These are phyloP conservation scores for Prunella vulgaris DNA, from an alignment of 257 asterid species.

Conservation along the genomic window DNA sequence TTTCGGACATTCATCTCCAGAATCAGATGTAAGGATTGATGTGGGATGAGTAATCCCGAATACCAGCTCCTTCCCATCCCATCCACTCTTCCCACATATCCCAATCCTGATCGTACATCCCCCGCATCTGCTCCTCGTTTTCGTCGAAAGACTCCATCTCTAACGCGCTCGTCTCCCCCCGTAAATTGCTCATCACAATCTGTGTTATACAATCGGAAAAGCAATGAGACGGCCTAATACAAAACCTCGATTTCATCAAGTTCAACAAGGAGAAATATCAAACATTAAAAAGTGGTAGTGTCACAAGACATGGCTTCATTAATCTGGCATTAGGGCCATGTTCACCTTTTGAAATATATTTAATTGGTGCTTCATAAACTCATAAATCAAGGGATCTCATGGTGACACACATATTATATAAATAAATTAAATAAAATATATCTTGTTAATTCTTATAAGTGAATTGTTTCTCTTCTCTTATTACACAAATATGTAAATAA, in stretches of 20 bases:
- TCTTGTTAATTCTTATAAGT: too few species aligned
- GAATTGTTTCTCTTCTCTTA: too few species aligned
- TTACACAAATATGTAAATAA: too few species aligned
- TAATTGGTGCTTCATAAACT: too few species aligned
- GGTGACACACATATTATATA: too few species aligned
- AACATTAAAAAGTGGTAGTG: too few species aligned
- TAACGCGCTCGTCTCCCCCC: slow-evolving; percentile 33
- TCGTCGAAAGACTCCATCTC: slow-evolving; percentile 22
- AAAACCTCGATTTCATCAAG: neutral
- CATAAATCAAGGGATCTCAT: too few species aligned
- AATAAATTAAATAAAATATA: too few species aligned
- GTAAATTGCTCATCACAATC: slow-evolving; percentile 66
- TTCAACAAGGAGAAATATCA: too few species aligned
- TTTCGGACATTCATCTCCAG: neutral
- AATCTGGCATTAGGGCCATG: too few species aligned
- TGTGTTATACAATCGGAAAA: slow-evolving; percentile 23
- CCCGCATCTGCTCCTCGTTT: slow-evolving; percentile 52
- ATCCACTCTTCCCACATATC: slow-evolving; percentile 97
- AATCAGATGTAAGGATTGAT: slow-evolving; percentile 72
- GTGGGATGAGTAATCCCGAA: slow-evolving; percentile 74
- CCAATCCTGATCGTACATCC: slow-evolving; percentile 56
- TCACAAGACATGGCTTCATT: too few species aligned
- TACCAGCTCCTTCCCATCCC: slow-evolving; percentile 99
- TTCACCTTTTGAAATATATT: too few species aligned
- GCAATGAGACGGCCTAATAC: neutral